A percentile compares a stretch with the other conserved stretches of the same genome.
Evolutionary conservation across 192 early-diverging fungal species (phyloP).

Genomic region (Coemansia guatemalensis): DNA sequence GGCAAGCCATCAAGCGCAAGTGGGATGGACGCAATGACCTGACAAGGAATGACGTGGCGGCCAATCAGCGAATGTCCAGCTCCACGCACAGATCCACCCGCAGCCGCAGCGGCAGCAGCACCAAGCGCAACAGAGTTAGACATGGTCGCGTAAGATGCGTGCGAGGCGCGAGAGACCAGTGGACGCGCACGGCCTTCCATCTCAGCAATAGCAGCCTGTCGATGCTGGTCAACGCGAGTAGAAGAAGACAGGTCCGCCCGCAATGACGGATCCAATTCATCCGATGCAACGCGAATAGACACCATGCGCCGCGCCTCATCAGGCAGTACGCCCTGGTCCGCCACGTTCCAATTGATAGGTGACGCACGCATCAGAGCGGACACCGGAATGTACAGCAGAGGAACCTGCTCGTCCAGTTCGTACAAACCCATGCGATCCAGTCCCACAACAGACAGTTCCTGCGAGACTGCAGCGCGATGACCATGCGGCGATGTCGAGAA

Average conservation of each 20-base stretch:
- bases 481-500: slow-evolving; percentile 54
- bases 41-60: slow-evolving; percentile 49
- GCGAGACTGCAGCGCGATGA: slow-evolving; percentile 44
- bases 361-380: slow-evolving; percentile 48
- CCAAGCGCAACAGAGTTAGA: slow-evolving; percentile 11
- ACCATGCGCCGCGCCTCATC: slow-evolving; percentile 51
- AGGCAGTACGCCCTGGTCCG: slow-evolving; percentile 34
- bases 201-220: slow-evolving; percentile 39
- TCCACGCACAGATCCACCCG: slow-evolving; percentile 3
- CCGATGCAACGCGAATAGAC: slow-evolving; percentile 48
- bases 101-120: not conserved
- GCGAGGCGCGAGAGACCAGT: slow-evolving; percentile 7
- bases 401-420: slow-evolving; percentile 55
- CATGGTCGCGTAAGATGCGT: slow-evolving; percentile 11
- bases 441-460: slow-evolving; percentile 51
- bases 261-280: slow-evolving; percentile 46
- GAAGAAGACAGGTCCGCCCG: slow-evolving; percentile 43
- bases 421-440: slow-evolving; percentile 48
- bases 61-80: slow-evolving; percentile 34
- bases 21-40: slow-evolving; percentile 45
- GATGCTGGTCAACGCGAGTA: slow-evolving; percentile 39
- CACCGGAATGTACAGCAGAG: slow-evolving; percentile 43
- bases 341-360: slow-evolving; percentile 52
- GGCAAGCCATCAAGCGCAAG: slow-evolving; percentile 45
- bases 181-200: slow-evolving; percentile 15